A percentile compares a stretch with the other conserved stretches of the same genome.
These are phyloP conservation scores for Pythium sp. DNA, from an alignment of 352 stramenopile species.

Conservation along the genomic window DNA sequence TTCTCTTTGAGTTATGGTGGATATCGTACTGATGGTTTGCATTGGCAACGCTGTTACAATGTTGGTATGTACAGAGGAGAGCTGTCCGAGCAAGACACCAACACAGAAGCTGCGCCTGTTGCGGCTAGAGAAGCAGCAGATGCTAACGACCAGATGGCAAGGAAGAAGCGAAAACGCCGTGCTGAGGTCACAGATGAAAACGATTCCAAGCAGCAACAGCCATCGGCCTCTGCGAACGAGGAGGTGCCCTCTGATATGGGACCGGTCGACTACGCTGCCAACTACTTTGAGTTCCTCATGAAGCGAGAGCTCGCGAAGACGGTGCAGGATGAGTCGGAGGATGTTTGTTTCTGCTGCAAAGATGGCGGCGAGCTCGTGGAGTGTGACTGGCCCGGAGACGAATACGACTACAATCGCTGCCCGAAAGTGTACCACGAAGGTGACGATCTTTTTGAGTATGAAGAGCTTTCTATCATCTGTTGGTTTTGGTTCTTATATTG, in stretches of 20 bases:
- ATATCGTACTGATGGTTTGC: not conserved
- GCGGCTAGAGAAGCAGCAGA: not conserved
- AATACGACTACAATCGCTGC: not conserved
- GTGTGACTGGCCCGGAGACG: not conserved
- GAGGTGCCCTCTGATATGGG: not conserved
- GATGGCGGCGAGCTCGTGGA: not conserved
- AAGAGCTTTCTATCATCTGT: too few species aligned
- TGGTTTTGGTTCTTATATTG: not conserved
- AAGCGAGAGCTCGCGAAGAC: not conserved
- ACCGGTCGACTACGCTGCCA: not conserved
- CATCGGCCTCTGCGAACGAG: not conserved
- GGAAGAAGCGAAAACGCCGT: not conserved
- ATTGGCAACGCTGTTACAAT: not conserved
- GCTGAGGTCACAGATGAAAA: not conserved
- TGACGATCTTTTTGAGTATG: not conserved
- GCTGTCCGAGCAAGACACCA: not conserved
- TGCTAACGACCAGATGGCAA: not conserved
- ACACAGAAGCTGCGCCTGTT: not conserved
- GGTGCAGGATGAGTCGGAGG: not conserved
- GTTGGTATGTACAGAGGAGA: not conserved
- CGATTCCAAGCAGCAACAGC: not conserved
- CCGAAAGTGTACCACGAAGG: not conserved
- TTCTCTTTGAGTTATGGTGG: not conserved
- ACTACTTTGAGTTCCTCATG: not conserved
- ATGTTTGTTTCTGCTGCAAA: not conserved